Conservation (phyloP, 345 rosid species). For the Laguncularia racemosa region DNA sequence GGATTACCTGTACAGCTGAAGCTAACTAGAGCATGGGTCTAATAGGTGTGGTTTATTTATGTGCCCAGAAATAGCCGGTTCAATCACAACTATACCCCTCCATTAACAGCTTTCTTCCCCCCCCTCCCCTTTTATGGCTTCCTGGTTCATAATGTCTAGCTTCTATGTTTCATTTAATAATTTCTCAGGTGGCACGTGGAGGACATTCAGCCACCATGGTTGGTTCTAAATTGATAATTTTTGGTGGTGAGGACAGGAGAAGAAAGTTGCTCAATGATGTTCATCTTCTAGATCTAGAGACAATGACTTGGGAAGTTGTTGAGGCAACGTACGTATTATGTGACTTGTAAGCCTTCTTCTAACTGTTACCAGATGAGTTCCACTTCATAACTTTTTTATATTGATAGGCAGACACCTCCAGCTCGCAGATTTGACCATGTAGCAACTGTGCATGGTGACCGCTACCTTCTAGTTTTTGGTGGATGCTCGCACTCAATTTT, state of each 20-base stretch:
- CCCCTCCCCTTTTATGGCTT: too few species aligned
- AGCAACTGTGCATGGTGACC: conserved; percentile 65
- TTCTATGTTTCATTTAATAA: neutral
- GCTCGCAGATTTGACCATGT: conserved; percentile 97
- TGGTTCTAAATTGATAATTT: conserved; percentile 65
- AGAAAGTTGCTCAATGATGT: conserved; percentile 81
- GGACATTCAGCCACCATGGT: conserved; percentile 85
- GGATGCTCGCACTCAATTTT: conserved; percentile 96
- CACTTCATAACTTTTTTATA: conserved; percentile 19
- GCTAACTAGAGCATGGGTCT: too few species aligned
- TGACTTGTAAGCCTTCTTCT: conserved; percentile 1
- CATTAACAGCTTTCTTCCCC: too few species aligned
- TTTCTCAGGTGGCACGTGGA: conserved; percentile 74
- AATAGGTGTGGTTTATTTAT: too few species aligned
- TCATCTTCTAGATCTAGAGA: conserved; percentile 66
- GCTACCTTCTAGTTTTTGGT: conserved; percentile 83
- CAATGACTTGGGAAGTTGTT: conserved; percentile 72
- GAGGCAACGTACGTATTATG: conserved; percentile 53
- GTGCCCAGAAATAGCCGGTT: too few species aligned
- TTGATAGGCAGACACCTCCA: conserved; percentile 90
- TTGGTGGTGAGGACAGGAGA: conserved; percentile 89
- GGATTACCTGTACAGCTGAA: too few species aligned
- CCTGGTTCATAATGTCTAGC: too few species aligned
- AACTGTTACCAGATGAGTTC: conserved; percentile 16
- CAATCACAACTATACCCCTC: too few species aligned